A percentile compares a stretch with the other conserved stretches of the same genome.
Conservation (phyloP, 2,329 filamentous ascomycete genomes). For the Aspergillus sclerotialis region DNA sequence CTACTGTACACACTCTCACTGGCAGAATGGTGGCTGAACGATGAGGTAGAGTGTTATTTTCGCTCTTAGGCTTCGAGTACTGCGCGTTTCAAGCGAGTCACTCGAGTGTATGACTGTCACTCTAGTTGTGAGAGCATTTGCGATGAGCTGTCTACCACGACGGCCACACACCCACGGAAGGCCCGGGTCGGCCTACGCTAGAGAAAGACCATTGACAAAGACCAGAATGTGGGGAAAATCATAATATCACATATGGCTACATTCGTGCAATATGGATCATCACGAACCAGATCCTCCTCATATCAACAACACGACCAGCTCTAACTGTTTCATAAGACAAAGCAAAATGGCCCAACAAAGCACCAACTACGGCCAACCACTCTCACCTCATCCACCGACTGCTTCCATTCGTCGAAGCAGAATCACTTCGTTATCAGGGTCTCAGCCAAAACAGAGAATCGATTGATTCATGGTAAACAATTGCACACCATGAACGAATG, state of each 20-base stretch:
- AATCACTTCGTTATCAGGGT: conserved; percentile 10
- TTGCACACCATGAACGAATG: conserved; percentile 6
- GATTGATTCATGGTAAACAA: conserved; percentile 11
- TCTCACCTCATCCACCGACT: conserved; percentile 1
- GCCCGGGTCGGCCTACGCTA: no score
- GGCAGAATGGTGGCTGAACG: no score
- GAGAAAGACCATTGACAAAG: no score
- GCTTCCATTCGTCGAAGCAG: conserved; percentile 5
- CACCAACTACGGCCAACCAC: neutral
- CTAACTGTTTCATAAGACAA: conserved; percentile 6
- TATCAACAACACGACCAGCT: conserved; percentile 1
- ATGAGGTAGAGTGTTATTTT: no score
- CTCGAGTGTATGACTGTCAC: no score
- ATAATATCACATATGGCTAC: neutral
- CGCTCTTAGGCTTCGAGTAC: no score
- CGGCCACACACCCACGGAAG: no score
- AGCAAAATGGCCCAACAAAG: conserved; percentile 4
- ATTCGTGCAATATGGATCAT: neutral
- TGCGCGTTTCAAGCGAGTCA: no score
- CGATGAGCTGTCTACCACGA: no score
- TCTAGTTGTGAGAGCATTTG: no score
- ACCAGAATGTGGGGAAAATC: no score
- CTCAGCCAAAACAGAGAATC: conserved; percentile 9
- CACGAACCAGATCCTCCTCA: neutral
- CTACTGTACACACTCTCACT: neutral